These are phyloP conservation scores for Arthrobotrys iridis DNA, from an alignment of 2,329 filamentous ascomycete species.

Conservation along the genomic window DNA sequence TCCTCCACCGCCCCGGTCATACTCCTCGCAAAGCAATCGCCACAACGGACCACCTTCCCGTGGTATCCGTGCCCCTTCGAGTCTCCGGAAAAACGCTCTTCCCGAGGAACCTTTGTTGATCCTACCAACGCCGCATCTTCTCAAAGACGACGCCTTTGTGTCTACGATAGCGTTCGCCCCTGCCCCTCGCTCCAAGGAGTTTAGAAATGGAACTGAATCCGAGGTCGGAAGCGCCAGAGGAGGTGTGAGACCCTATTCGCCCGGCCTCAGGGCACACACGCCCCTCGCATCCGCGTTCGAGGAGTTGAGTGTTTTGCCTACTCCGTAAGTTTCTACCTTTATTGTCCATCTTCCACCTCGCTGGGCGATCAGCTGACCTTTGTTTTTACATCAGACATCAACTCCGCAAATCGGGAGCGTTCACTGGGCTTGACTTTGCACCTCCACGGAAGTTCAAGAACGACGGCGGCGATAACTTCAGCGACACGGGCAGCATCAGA, in stretches of 20 bases:
- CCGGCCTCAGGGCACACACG: conserved; percentile 76
- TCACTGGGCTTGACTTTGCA: conserved; percentile 82
- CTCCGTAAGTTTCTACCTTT: conserved; percentile 75
- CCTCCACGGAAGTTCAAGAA: conserved; percentile 79
- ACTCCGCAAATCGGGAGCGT: conserved; percentile 79
- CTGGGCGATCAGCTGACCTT: conserved; percentile 60
- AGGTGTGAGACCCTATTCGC: conserved; percentile 74
- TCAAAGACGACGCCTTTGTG: conserved; percentile 83
- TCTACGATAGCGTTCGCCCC: conserved; percentile 87
- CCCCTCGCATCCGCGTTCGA: conserved; percentile 86
- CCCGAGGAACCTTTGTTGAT: conserved; percentile 78
- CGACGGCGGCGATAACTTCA: conserved; percentile 66
- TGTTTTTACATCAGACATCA: conserved; percentile 68
- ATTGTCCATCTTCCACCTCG: conserved; percentile 63
- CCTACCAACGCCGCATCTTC: conserved; percentile 83
- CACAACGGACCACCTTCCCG: conserved; percentile 60
- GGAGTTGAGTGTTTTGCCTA: conserved; percentile 83
- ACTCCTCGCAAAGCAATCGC: conserved; percentile 64
- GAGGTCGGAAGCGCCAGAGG: conserved; percentile 68
- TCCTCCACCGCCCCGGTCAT: conserved; percentile 55
- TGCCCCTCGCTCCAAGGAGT: conserved; percentile 73
- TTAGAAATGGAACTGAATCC: conserved; percentile 72
- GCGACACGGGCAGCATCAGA: conserved; percentile 74
- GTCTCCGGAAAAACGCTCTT: conserved; percentile 68
- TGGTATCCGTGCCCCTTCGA: conserved; percentile 60